These are phyloP conservation scores for Colletotrichum spaethianum DNA, from an alignment of 2,329 filamentous ascomycete genomes.

Conservation along the genomic window DNA sequence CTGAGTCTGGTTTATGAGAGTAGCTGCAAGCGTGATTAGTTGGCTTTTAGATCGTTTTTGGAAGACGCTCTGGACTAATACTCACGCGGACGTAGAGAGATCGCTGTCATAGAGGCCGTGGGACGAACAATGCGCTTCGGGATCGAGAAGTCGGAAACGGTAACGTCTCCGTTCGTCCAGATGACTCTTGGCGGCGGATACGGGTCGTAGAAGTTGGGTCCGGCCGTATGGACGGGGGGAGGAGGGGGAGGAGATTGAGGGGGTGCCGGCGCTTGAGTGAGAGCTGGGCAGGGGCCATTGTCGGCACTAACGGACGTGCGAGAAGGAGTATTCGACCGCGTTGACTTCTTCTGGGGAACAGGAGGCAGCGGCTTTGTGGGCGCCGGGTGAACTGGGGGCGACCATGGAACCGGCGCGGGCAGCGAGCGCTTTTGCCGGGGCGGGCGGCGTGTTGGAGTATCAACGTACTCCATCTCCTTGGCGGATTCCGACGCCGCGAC, in stretches of 20 bases:
- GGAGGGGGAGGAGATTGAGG: background rate
- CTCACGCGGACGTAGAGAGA: conserved; percentile 24
- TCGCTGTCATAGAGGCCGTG: conserved; percentile 13
- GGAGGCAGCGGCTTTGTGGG: conserved; percentile 36
- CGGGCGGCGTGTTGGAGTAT: conserved; percentile 29
- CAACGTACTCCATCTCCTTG: conserved; percentile 7
- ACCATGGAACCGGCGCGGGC: conserved; percentile 18
- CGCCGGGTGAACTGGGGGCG: conserved; percentile 16
- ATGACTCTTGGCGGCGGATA: conserved; percentile 3
- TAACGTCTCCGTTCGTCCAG: conserved; percentile 17
- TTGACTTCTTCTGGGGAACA: conserved; percentile 6
- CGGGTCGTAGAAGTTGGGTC: background rate
- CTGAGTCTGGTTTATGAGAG: conserved; percentile 12
- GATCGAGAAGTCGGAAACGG: conserved; percentile 27
- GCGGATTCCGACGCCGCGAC: background rate
- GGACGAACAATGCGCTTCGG: conserved; percentile 29
- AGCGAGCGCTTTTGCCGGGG: conserved; percentile 21
- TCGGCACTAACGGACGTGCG: conserved; percentile 4
- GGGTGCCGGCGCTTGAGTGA: background rate
- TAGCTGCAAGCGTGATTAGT: background rate
- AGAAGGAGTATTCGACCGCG: background rate
- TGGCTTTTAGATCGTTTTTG: background rate
- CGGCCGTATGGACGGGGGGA: background rate
- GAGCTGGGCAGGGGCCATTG: conserved; percentile 7
- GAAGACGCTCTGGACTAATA: background rate